A percentile compares a stretch with the other conserved stretches of the same genome.
phyloP scores from a whole-genome alignment of 371 early-diverging fungal species.

The Dichotomocladium elegans region DNA sequence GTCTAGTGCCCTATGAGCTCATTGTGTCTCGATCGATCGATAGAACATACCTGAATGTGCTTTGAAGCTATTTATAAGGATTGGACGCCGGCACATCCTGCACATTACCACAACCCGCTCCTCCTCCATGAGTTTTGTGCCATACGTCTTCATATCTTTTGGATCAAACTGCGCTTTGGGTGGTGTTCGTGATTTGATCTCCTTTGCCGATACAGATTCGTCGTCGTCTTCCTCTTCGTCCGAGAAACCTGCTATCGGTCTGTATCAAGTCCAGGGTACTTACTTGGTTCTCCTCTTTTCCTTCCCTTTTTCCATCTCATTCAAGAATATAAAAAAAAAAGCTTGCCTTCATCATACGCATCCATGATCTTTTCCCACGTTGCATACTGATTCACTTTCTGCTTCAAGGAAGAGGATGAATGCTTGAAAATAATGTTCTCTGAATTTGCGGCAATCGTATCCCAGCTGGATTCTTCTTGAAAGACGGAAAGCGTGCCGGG shows the following conservation, averaged over 20 bases:
- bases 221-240: no score
- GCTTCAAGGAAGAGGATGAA: background rate
- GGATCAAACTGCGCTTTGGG: conserved; percentile 20
- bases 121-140: conserved; percentile 42
- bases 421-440: background rate
- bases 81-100: conserved; percentile 33
- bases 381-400: background rate
- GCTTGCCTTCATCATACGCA: conserved; percentile 3
- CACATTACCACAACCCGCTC: conserved; percentile 38
- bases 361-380: background rate
- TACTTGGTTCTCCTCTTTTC: background rate
- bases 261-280: background rate
- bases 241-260: background rate
- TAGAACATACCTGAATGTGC: conserved; percentile 43
- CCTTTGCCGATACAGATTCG: conserved; percentile 13
- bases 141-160: conserved; percentile 36
- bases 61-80: conserved; percentile 35
- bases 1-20: background rate
- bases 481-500: conserved; percentile 38
- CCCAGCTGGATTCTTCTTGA: conserved; percentile 43
- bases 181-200: conserved; percentile 14
- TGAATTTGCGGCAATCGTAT: conserved; percentile 11
- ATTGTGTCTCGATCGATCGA: background rate
- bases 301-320: background rate
- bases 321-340: no score